These are phyloP conservation scores for Pontederia paniculata DNA, from an alignment of 176 grass and related monocot genomes.

Conservation along the genomic window DNA sequence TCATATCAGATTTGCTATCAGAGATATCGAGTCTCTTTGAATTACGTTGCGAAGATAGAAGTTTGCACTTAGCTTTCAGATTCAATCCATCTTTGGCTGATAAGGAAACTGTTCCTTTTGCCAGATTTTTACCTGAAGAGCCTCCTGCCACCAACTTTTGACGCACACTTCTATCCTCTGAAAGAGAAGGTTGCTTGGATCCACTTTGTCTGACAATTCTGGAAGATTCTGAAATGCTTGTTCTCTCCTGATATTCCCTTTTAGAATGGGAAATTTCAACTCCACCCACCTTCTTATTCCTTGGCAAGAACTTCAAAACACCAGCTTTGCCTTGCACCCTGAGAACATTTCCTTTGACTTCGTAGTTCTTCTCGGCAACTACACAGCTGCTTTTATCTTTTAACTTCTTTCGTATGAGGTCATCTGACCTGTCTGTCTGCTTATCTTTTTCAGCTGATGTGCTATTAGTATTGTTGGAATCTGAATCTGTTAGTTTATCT, in stretches of 20 bases:
- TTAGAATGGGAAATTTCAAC: slow-evolving; percentile 21
- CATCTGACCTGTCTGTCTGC: background rate
- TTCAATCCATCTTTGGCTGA: background rate
- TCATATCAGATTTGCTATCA: slow-evolving; percentile 15
- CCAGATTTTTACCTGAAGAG: slow-evolving; percentile 19
- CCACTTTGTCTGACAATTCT: slow-evolving; percentile 21
- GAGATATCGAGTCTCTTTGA: slow-evolving; percentile 12
- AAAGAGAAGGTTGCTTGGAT: slow-evolving; percentile 23
- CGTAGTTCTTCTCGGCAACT: background rate
- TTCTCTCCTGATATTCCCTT: slow-evolving; percentile 20
- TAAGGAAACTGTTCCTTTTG: background rate
- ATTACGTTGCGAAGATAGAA: slow-evolving; percentile 4
- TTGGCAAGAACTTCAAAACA: slow-evolving; percentile 11
- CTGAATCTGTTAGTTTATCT: background rate
- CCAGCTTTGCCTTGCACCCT: slow-evolving; percentile 18
- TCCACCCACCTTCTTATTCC: slow-evolving; percentile 32
- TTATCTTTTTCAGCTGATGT: background rate
- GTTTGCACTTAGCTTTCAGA: slow-evolving; percentile 7
- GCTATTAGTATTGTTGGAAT: background rate
- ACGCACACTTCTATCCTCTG: slow-evolving; percentile 16
- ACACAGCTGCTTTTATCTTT: background rate
- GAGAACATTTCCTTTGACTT: slow-evolving; percentile 16
- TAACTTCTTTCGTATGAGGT: background rate
- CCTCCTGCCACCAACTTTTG: slow-evolving; percentile 13
- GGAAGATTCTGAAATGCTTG: slow-evolving; percentile 10